Percentiles rank a stretch among this genome's conserved stretches.
These are phyloP conservation scores for Alnus glutinosa DNA, from an alignment of 306 rosid species.

Conservation along the genomic window DNA sequence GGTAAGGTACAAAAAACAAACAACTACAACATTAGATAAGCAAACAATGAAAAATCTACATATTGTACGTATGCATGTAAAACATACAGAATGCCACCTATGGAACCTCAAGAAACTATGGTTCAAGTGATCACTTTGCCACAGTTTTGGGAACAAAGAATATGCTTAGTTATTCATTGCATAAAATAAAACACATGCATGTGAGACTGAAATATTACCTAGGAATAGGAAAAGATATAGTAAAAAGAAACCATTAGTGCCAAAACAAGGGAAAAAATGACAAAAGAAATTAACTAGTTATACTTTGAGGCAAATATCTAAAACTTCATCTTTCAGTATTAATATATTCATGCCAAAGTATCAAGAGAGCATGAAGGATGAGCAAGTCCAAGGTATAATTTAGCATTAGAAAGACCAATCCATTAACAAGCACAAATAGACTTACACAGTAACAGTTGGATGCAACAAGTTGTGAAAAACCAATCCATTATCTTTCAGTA, in stretches of 20 bases:
- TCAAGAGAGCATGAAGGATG: constrained; percentile 9
- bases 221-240: background rate
- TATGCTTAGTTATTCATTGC: background rate
- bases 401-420: background rate
- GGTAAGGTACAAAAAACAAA: background rate
- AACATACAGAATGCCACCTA: background rate
- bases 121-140: background rate
- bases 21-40: background rate
- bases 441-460: constrained; percentile 53
- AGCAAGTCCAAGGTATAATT: constrained; percentile 19
- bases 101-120: background rate
- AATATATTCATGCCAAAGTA: background rate
- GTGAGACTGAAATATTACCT: background rate
- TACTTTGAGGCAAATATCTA: background rate
- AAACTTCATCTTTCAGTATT: background rate
- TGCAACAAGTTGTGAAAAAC: constrained; percentile 47
- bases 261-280: background rate
- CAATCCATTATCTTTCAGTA: constrained; percentile 75
- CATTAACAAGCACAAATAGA: constrained; percentile 15
- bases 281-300: background rate
- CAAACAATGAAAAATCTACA: background rate
- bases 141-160: constrained; percentile 1
- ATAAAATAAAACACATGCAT: background rate
- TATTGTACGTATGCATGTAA: background rate
- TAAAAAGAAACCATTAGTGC: background rate